Evolutionary conservation across 148 eudicot genomes (phyloP).

Genomic region (Mesembryanthemum crystallinum): DNA sequence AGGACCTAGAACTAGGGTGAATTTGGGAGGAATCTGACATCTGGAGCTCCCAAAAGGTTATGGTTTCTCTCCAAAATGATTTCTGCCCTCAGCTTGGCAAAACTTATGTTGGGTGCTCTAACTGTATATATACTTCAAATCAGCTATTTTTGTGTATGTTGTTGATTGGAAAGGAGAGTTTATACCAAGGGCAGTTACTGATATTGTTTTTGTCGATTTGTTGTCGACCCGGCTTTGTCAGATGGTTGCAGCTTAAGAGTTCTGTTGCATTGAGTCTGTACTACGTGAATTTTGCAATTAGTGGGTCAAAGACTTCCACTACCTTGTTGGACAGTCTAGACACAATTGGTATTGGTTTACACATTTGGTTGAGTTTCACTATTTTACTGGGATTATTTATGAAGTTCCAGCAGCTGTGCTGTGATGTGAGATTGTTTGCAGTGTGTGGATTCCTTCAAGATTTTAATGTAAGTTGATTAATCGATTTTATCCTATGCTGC

Average conservation of each 20-base stretch:
- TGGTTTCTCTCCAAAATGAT: neutral
- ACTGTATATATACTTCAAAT: neutral
- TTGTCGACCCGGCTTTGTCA: neutral
- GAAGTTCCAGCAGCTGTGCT: too few relatives aligned
- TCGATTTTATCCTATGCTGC: neutral
- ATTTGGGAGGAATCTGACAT: constrained; percentile 23
- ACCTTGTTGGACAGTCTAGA: neutral
- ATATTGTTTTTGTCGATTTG: neutral
- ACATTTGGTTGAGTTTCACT: neutral
- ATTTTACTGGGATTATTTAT: neutral
- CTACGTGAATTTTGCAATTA: neutral
- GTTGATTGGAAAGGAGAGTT: neutral
- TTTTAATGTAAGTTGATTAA: too few relatives aligned
- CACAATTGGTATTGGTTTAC: neutral
- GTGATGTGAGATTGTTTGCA: neutral
- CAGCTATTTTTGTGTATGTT: neutral
- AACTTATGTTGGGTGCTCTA: neutral
- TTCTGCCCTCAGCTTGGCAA: neutral
- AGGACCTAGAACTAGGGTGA: constrained; percentile 21
- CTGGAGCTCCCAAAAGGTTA: neutral
- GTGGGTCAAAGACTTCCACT: neutral
- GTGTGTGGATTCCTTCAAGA: too few relatives aligned
- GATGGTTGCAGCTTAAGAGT: neutral
- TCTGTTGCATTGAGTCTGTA: neutral
- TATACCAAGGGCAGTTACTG: neutral